Percentiles rank a stretch among this genome's conserved stretches.
Evolutionary conservation across 345 rosid species (phyloP).

Genomic region (Eucalyptus marginata): DNA sequence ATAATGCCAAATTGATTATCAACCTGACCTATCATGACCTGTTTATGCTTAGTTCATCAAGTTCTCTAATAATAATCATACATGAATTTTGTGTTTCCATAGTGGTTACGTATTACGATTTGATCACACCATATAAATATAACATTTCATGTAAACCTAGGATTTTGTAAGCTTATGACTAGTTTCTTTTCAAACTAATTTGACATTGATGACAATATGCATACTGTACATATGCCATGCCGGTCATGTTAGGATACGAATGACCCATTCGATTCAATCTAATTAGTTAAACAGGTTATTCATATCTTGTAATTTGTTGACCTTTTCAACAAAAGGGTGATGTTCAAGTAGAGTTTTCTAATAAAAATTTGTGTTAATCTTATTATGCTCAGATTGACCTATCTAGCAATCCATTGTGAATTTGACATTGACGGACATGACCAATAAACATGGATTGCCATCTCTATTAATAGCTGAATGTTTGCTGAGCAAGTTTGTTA

Average conservation of each 20-base stretch:
- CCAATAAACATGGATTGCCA: not conserved
- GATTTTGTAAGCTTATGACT: not conserved
- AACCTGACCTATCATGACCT: not conserved
- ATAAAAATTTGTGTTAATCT: not conserved
- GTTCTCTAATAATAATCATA: not conserved
- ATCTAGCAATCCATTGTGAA: not conserved
- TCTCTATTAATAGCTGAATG: not conserved
- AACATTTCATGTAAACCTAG: not conserved
- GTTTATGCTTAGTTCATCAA: not conserved
- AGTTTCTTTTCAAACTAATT: not conserved
- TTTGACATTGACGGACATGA: not conserved
- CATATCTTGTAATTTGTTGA: not conserved
- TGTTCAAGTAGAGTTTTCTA: too few relatives aligned
- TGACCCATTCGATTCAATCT: not conserved
- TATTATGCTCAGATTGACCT: not conserved
- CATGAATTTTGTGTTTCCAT: not conserved
- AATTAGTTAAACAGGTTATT: too few relatives aligned
- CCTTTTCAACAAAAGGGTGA: too few relatives aligned
- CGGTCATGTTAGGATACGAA: not conserved
- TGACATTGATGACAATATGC: not conserved
- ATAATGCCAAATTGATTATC: too few relatives aligned
- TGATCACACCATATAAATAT: not conserved
- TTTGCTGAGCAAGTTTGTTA: not conserved
- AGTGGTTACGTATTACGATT: not conserved
- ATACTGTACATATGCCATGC: not conserved